A percentile compares a stretch with the other conserved stretches of the same genome.
These are phyloP conservation scores for Funneliformis geosporum DNA, from an alignment of 192 early-diverging fungal species.

Conservation along the genomic window DNA sequence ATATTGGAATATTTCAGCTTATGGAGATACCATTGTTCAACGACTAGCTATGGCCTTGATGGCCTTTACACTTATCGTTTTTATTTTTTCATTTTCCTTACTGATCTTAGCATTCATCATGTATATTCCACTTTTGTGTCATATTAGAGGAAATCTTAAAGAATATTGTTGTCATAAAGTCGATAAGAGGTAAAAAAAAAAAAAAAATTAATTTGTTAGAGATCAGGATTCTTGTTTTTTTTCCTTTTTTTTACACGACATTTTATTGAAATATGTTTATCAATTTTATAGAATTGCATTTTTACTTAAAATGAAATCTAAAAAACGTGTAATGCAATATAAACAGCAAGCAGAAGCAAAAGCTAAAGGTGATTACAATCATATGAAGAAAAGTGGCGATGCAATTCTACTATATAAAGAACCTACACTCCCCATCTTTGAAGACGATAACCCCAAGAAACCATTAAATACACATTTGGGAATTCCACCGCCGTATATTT, in stretches of 20 bases:
- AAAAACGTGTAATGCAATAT: slow-evolving; percentile 44
- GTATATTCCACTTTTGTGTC: slow-evolving; percentile 77
- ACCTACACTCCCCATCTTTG: neutral
- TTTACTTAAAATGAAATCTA: slow-evolving; percentile 54
- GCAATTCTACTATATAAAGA: neutral
- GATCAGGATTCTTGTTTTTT: neutral
- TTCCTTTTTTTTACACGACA: neutral
- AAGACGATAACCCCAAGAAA: neutral
- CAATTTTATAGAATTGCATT: slow-evolving; percentile 53
- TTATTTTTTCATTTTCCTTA: slow-evolving; percentile 53
- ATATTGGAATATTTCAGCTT: slow-evolving; percentile 1
- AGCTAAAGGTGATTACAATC: neutral
- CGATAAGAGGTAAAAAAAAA: slow-evolving; percentile 73
- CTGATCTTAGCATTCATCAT: slow-evolving; percentile 64
- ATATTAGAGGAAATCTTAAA: slow-evolving; percentile 84
- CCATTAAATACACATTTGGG: neutral
- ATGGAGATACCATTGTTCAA: slow-evolving; percentile 31
- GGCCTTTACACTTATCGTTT: slow-evolving; percentile 68
- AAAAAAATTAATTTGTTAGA: neutral
- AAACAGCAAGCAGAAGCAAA: slow-evolving; percentile 9
- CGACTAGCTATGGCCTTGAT: slow-evolving; percentile 35
- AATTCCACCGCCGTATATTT: neutral
- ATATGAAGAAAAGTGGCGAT: neutral
- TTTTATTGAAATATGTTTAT: slow-evolving; percentile 27
- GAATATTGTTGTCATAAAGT: slow-evolving; percentile 89